Evolutionary conservation across 75 land plant genomes (phyloP), one percentile per base, ranked within the genome.

Genomic region (Chamaecyparis obtusa): DNA sequence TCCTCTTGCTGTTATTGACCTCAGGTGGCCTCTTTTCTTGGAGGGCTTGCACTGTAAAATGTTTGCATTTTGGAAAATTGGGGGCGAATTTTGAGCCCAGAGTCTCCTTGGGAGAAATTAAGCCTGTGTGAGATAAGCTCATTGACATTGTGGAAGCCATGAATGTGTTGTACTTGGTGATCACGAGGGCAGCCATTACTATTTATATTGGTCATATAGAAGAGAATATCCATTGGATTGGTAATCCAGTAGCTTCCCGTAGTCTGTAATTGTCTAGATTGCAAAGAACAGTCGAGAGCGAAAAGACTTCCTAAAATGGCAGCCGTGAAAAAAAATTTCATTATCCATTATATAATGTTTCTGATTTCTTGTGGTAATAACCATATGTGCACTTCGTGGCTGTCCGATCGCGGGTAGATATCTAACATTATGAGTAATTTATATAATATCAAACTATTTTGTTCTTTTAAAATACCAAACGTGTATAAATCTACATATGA

Each of bases 1-100:
- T 89, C 75, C 95, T 95, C 83, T 87, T 91, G 39, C 86, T 88
- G 46, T 64, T 33, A 57, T 84, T 75, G 55, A 35, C n/a, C 15
- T 90, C 85, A 6, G 74, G 37, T 19, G 33, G 44, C 19, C 83
- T 88, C 67, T 77, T 90, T 0, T 80, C 86, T 39, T 84, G 83
- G 49, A 27, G 83, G 32, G 46, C 48, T 39, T 49, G 48, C n/a
- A 81, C 49, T 27, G 49, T 43, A n/a, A 81, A 64, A 64, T 21
- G n/a, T 0, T 81, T 44, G 32, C 32, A 11, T 21, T 43, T 24
- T 6, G 27, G 32, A 81, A 24, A n/a, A 43, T 39, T 27, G 5
- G n/a, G n/a, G 5, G 51, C 32, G 32, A 46, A 7, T 46, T 81
- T 81, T 30, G 46, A n/a, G 46, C 83, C 51, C 43, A 81, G 5